Conservation (phyloP, 1,284 basidiomycete genomes). For the Malassezia furfur region DNA sequence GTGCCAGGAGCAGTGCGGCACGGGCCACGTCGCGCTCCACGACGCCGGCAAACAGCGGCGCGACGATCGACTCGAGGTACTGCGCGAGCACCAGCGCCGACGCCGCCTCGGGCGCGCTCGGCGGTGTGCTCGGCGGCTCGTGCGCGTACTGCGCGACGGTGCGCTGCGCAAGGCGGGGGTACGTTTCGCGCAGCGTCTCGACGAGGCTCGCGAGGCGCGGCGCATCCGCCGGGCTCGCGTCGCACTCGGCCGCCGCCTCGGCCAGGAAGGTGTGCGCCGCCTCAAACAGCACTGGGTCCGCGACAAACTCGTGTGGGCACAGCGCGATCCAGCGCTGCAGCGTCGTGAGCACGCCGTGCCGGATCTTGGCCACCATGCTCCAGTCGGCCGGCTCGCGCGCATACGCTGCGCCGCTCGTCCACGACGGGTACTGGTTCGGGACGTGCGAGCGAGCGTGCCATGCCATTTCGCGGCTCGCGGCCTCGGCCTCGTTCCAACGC, state of each 20-base stretch:
- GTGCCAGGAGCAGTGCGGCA: not conserved
- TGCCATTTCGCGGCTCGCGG: conserved; percentile 37
- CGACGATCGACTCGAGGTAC: conserved; percentile 39
- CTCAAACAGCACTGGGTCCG: conserved; percentile 33
- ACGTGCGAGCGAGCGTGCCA: conserved; percentile 24
- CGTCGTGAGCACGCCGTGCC: conserved; percentile 29
- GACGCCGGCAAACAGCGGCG: conserved; percentile 11
- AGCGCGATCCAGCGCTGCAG: conserved; percentile 35
- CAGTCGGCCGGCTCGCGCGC: conserved; percentile 30
- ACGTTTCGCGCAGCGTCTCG: not conserved
- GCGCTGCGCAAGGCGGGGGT: not conserved
- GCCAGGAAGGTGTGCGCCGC: conserved; percentile 25
- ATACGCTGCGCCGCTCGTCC: conserved; percentile 24
- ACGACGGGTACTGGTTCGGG: conserved; percentile 38
- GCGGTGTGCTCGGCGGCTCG: not conserved
- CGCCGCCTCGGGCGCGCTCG: not conserved
- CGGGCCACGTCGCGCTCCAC: conserved; percentile 1
- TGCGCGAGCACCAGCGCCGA: conserved; percentile 28
- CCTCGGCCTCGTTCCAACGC: conserved; percentile 36
- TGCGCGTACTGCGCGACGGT: not conserved
- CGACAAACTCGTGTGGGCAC: conserved; percentile 39
- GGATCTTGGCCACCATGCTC: conserved; percentile 34
- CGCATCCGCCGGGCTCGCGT: conserved; percentile 22
- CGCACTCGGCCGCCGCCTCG: conserved; percentile 25
- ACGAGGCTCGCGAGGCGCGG: conserved; percentile 6